Percentiles rank a stretch among this genome's conserved stretches.
These are phyloP conservation scores for Geranium incanum DNA, from an alignment of 441 rosid species.

Conservation along the genomic window DNA sequence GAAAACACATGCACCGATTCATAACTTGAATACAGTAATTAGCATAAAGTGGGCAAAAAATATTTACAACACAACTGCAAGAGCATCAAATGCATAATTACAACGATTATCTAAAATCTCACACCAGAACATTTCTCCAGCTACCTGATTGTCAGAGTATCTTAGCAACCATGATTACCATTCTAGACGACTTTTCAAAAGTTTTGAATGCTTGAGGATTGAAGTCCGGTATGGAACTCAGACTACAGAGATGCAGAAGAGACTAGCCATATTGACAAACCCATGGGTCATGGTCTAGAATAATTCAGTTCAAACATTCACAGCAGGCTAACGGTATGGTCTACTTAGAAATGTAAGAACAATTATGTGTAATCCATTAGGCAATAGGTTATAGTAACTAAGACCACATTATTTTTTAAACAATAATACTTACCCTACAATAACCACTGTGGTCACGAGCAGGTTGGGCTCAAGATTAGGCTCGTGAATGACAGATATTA, in stretches of 20 bases:
- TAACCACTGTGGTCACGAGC: slow-evolving; percentile 57
- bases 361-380: slow-evolving; percentile 8
- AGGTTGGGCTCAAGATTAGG: slow-evolving; percentile 54
- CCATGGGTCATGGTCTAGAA: slow-evolving; percentile 7
- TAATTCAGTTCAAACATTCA: slow-evolving; percentile 2
- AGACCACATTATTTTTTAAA: neutral
- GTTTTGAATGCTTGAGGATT: neutral
- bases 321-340: slow-evolving; percentile 7
- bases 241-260: neutral
- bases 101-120: neutral
- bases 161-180: neutral
- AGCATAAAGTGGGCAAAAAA: slow-evolving; percentile 6
- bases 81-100: neutral
- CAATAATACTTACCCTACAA: slow-evolving; percentile 47
- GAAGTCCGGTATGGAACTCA: neutral
- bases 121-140: neutral
- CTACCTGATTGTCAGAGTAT: neutral
- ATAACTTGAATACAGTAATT: slow-evolving; percentile 15
- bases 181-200: neutral
- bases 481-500: slow-evolving; percentile 49
- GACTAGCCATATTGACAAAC: slow-evolving; percentile 1
- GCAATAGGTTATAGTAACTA: neutral
- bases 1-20: slow-evolving; percentile 5
- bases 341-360: neutral
- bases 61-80: neutral